These are phyloP conservation scores for Clonostachys solani DNA, from an alignment of 2,329 filamentous ascomycete genomes.

Conservation along the genomic window DNA sequence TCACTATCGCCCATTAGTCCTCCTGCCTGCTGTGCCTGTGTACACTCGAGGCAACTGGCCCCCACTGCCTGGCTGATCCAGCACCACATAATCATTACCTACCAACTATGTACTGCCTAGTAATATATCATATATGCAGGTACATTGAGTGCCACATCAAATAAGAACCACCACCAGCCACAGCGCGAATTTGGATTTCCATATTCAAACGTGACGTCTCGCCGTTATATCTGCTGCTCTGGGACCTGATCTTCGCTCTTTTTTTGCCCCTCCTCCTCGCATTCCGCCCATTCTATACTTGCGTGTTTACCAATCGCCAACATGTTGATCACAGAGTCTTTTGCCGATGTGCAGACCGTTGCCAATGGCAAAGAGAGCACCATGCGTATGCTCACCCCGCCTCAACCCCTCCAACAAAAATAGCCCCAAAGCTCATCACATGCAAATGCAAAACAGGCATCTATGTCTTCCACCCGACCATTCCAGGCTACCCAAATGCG, in stretches of 20 bases:
- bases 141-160: not conserved
- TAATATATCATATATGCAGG: too few species aligned
- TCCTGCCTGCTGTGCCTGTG: too few species aligned
- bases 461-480: conserved; percentile 81
- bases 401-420: conserved; percentile 1
- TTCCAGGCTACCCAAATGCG: conserved; percentile 83
- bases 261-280: too few species aligned
- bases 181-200: too few species aligned
- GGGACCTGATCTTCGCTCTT: too few species aligned
- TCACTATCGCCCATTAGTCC: too few species aligned
- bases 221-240: too few species aligned
- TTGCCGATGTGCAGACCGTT: conserved; percentile 43
- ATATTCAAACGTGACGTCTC: too few species aligned
- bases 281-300: not conserved
- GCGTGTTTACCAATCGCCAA: conserved; percentile 3
- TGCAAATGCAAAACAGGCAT: conserved; percentile 55
- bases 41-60: too few species aligned
- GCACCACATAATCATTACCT: too few species aligned
- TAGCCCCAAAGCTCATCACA: not conserved
- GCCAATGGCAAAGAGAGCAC: conserved; percentile 48
- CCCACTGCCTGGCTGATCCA: too few species aligned
- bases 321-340: conserved; percentile 52
- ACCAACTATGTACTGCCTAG: too few species aligned
- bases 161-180: not conserved
- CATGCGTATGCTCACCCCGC: conserved; percentile 37